Base-by-base conservation (phyloP, 148 eudicot species). In the Vaccinium vitisidaea region DNA sequence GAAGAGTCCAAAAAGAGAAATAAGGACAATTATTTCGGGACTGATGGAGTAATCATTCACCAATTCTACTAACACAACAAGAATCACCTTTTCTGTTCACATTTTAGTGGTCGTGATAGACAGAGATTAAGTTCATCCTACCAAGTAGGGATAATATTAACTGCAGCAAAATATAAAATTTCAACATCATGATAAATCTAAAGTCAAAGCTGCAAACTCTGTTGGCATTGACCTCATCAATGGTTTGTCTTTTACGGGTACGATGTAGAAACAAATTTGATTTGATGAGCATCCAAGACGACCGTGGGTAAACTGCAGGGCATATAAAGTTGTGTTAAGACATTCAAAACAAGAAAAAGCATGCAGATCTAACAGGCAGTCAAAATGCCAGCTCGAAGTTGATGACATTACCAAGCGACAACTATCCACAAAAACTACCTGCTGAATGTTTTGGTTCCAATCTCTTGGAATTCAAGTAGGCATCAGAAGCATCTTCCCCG, bases 221-320 rank as follows among this genome's bases (percentile, higher is more conserved):
- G 77, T 50, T 25, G 55, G 61, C 74, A 86, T 83, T 80, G 12
- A 96, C 99, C 98, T 97, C 99, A 80, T 97, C 99, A 86, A 95
- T 91, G 73, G 95, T 86, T 85, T 91, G 99, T 52, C 86, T 90
- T 91, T 93, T 94, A 75, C 96, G 96, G 85, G 86, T 89, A 80
- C 99, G 96, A 86, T 95, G 98, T 89, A 97, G 90, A 89, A 93
- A 97, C 86, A 89, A 85, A 87, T 97, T 97, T 48, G 98, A 88
- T 87, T 87, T 94, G 83, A 97, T 92, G 75, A 88, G 91, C 88
- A 80, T 90, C 99, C 99, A 97, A 55, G 94, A 86, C 81, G 98
- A 84, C 67, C 87, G 93, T 84, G 87, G 92, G 18, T 87, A 78
- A 87, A 78, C 98, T 94, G 94, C 85, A 83, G 39, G 21, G 55